phyloP scores from a whole-genome alignment of 805 yeast species.

The Wickerhamiella nectarea region DNA sequence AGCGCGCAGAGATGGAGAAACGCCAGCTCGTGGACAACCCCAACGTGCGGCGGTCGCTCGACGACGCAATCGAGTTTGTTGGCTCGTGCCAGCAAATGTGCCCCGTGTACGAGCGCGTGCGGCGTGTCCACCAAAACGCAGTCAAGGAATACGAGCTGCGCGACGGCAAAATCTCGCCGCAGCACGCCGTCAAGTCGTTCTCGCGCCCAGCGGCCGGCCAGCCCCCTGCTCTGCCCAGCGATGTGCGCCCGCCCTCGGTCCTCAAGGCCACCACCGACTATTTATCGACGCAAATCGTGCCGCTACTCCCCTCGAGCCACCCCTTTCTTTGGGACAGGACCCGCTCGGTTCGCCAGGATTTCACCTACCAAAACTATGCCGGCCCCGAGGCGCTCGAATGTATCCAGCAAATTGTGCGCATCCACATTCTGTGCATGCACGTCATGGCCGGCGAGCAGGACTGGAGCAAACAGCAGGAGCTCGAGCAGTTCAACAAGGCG shows the following conservation, averaged over 20 bases:
- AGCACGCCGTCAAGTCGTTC: constrained; percentile 73
- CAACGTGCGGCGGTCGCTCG: constrained; percentile 65
- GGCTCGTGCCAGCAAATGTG: constrained; percentile 94
- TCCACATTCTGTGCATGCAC: constrained; percentile 71
- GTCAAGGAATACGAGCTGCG: constrained; percentile 68
- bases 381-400: constrained; percentile 93
- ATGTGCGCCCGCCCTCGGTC: constrained; percentile 84
- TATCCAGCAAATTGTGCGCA: constrained; percentile 79
- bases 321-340: constrained; percentile 95
- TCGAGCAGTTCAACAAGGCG: constrained; percentile 87
- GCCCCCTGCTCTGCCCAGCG: constrained; percentile 94
- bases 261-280: constrained; percentile 55
- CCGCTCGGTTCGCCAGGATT: constrained; percentile 90
- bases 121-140: constrained; percentile 77
- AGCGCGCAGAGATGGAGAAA: constrained; percentile 64
- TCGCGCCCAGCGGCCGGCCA: constrained; percentile 97
- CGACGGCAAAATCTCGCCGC: constrained; percentile 42
- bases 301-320: constrained; percentile 67
- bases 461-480: constrained; percentile 86
- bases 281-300: constrained; percentile 49
- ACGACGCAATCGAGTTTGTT: constrained; percentile 72
- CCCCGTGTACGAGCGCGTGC: constrained; percentile 79
- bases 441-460: constrained; percentile 65
- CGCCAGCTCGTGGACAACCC: constrained; percentile 79
- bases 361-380: constrained; percentile 83